Conservation (phyloP, 331 rosid genomes). For the Arachis monticola region DNA sequence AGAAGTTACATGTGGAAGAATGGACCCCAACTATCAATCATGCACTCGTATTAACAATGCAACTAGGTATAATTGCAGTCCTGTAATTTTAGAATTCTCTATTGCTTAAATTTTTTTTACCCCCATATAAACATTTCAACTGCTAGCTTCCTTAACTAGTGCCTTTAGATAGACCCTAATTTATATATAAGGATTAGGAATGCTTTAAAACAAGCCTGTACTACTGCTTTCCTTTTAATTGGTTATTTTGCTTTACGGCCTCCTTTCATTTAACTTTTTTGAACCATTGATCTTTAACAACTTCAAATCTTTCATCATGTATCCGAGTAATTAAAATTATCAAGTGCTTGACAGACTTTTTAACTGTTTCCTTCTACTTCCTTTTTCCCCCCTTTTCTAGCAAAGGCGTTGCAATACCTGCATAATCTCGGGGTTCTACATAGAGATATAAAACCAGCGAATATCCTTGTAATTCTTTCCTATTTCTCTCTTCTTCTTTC, state of each 20-base stretch:
- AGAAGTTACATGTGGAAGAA: conserved; percentile 79
- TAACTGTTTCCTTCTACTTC: conserved; percentile 36
- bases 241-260: conserved; percentile 3
- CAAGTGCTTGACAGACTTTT: conserved; percentile 33
- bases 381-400: conserved; percentile 52
- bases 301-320: conserved; percentile 18
- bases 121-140: neutral
- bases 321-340: conserved; percentile 19
- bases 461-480: conserved; percentile 76
- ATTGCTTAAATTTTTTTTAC: too few species aligned
- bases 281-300: conserved; percentile 2
- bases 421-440: conserved; percentile 90
- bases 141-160: conserved; percentile 1
- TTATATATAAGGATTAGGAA: conserved; percentile 10
- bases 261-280: conserved; percentile 18
- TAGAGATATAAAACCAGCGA: conserved; percentile 97
- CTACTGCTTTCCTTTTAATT: conserved; percentile 15
- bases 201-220: conserved; percentile 10
- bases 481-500: conserved; percentile 35
- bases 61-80: conserved; percentile 58
- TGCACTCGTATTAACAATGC: conserved; percentile 61
- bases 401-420: conserved; percentile 84
- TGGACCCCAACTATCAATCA: conserved; percentile 73
- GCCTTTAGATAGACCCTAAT: conserved; percentile 16
- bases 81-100: too few species aligned